These are phyloP conservation scores for Rhodotorula sp. DNA, from an alignment of 1,284 basidiomycete genomes.

Conservation along the genomic window DNA sequence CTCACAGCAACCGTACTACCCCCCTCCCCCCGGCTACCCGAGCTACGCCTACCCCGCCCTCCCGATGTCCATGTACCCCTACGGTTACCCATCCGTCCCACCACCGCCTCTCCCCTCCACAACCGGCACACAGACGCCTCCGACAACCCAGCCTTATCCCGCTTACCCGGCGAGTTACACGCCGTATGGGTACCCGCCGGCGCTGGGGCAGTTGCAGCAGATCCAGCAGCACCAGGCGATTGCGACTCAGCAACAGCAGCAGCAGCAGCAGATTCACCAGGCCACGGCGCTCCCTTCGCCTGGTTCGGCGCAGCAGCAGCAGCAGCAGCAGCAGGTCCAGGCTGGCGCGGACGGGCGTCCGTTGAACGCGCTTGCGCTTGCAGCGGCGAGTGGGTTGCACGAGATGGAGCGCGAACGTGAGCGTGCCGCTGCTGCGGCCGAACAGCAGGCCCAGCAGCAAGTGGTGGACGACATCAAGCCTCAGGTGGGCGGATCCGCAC, in stretches of 20 bases:
- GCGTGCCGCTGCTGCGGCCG: not conserved
- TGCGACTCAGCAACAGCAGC: conserved; percentile 11
- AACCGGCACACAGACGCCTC: conserved; percentile 16
- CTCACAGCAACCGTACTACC: conserved; percentile 31
- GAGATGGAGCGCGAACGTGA: conserved; percentile 39
- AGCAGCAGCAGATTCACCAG: conserved; percentile 14
- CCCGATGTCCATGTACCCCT: conserved; percentile 32
- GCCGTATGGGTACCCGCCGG: conserved; percentile 22
- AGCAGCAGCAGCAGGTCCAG: conserved; percentile 1
- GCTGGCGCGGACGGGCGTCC: conserved; percentile 22
- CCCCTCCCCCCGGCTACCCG: conserved; percentile 39
- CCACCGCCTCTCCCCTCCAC: conserved; percentile 19
- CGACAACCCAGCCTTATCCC: conserved; percentile 15
- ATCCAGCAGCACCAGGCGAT: conserved; percentile 12
- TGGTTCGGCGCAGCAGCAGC: not conserved
- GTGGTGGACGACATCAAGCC: not conserved
- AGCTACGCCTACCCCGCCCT: conserved; percentile 35
- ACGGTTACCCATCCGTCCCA: conserved; percentile 35
- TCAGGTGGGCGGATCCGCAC: not conserved
- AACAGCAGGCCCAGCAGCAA: conserved; percentile 10
- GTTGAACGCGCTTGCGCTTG: conserved; percentile 36
- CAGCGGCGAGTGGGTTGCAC: conserved; percentile 37
- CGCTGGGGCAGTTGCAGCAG: conserved; percentile 6
- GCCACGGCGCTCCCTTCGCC: not conserved
- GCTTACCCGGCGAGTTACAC: conserved; percentile 28